Conservation (phyloP, 352 stramenopile genomes). For the Globisporangium megalacanthum region DNA sequence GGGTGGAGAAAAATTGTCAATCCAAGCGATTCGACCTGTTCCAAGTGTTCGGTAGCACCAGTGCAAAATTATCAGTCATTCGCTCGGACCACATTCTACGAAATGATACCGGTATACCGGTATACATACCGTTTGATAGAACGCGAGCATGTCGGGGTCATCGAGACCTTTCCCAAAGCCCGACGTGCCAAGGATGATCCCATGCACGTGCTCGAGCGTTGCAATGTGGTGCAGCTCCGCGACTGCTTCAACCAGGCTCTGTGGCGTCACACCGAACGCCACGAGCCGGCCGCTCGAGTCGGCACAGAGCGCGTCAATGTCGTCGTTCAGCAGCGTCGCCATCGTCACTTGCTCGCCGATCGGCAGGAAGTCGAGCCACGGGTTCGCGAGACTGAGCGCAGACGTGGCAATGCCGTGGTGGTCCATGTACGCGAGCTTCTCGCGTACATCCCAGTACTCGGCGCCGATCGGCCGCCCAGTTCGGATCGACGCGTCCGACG, state of each 20-base stretch:
- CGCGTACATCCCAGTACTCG: conserved; percentile 47
- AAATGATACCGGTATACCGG: too few species aligned
- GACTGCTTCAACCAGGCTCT: conserved; percentile 25
- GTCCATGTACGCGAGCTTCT: conserved; percentile 69
- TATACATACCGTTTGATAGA: conserved; percentile 33
- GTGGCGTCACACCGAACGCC: conserved; percentile 46
- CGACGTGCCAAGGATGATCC: conserved; percentile 51
- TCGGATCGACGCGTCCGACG: conserved; percentile 23
- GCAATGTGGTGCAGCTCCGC: conserved; percentile 33
- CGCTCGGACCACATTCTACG: too few species aligned
- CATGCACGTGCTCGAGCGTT: conserved; percentile 28
- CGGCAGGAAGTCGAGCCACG: conserved; percentile 63
- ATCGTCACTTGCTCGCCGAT: conserved; percentile 35
- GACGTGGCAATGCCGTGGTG: conserved; percentile 48
- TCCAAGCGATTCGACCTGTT: conserved; percentile 22
- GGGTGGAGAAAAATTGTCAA: conserved; percentile 60
- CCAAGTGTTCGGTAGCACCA: not conserved
- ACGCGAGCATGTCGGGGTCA: conserved; percentile 42
- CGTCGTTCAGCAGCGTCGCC: conserved; percentile 43
- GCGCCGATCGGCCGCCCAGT: conserved; percentile 44
- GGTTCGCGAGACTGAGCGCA: conserved; percentile 59
- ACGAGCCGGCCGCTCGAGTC: conserved; percentile 36
- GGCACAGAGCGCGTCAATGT: conserved; percentile 43
- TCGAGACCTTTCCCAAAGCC: conserved; percentile 52
- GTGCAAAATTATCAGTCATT: too few species aligned